Evolutionary conservation across 2,329 filamentous ascomycete genomes (phyloP).

Genomic region (Botrytis deweyae): DNA sequence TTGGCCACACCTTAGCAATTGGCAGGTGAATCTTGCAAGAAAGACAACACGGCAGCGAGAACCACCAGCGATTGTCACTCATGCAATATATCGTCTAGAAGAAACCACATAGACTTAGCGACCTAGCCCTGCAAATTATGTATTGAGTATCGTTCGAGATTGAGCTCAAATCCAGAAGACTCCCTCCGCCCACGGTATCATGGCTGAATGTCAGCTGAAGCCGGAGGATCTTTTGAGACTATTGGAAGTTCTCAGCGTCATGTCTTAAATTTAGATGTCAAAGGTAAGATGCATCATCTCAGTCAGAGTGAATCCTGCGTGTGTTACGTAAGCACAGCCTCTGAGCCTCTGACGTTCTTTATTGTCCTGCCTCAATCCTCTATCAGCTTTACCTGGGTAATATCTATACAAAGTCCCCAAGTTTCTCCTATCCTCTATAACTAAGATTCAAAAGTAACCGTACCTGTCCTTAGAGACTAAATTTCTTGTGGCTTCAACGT

Average conservation of each 20-base stretch:
- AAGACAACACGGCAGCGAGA: not conserved
- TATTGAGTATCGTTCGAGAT: not conserved
- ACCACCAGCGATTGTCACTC: not conserved
- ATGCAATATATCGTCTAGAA: not conserved
- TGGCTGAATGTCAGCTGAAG: not conserved
- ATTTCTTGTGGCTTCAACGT: not conserved
- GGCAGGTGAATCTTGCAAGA: not conserved
- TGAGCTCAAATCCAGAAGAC: not conserved
- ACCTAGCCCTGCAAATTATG: not conserved
- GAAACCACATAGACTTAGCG: not conserved
- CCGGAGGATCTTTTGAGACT: not conserved
- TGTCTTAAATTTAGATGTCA: not conserved
- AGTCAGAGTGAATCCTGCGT: not conserved
- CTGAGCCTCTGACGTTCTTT: not conserved
- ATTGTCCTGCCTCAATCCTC: not conserved
- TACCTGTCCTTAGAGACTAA: not conserved
- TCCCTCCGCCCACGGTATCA: not conserved
- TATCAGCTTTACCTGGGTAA: not conserved
- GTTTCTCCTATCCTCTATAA: too few relatives aligned
- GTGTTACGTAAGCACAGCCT: conserved; percentile 5
- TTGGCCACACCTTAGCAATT: not conserved
- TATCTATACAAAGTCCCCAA: not conserved
- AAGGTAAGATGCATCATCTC: not conserved
- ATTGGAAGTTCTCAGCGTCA: not conserved
- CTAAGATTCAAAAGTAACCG: too few relatives aligned